Evolutionary conservation across 768 basidiomycete species (phyloP).

Genomic region (Hericium coralloides): DNA sequence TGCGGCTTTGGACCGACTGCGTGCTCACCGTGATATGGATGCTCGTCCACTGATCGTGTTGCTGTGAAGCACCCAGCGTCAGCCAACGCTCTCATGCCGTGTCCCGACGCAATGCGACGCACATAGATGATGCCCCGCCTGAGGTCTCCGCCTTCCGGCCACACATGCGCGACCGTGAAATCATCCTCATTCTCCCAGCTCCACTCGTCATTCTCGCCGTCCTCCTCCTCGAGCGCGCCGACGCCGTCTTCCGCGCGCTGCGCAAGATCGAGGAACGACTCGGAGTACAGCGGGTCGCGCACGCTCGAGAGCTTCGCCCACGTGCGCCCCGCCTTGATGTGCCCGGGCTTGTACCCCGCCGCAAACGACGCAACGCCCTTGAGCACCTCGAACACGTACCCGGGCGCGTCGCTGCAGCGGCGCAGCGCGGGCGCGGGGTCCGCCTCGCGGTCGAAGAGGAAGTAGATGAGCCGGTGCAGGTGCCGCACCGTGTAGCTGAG

Average conservation of each 20-base stretch:
- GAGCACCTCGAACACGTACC: slow-evolving; percentile 56
- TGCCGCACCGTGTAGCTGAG: slow-evolving; percentile 62
- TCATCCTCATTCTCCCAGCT: slow-evolving; percentile 68
- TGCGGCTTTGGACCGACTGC: slow-evolving; percentile 39
- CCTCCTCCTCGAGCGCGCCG: slow-evolving; percentile 4
- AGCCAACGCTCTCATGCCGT: background rate
- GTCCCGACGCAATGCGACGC: slow-evolving; percentile 18
- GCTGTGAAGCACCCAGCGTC: slow-evolving; percentile 24
- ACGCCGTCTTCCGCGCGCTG: slow-evolving; percentile 6
- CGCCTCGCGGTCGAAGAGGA: slow-evolving; percentile 37
- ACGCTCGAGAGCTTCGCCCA: slow-evolving; percentile 22
- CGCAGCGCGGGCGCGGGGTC: background rate
- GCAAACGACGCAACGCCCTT: slow-evolving; percentile 34
- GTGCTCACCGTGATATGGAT: slow-evolving; percentile 61
- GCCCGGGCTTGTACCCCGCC: slow-evolving; percentile 32
- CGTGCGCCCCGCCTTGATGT: slow-evolving; percentile 33
- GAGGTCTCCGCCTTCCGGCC: slow-evolving; percentile 35
- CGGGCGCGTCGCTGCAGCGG: slow-evolving; percentile 20
- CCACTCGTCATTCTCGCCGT: slow-evolving; percentile 37
- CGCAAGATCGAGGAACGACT: slow-evolving; percentile 20
- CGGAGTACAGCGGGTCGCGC: slow-evolving; percentile 20
- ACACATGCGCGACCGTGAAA: slow-evolving; percentile 47
- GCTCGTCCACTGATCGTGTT: slow-evolving; percentile 41
- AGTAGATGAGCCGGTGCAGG: slow-evolving; percentile 51
- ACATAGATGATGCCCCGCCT: slow-evolving; percentile 54